Base-by-base conservation (phyloP, 1,139 yeast species). In the Debaryomyces singareniensis region DNA sequence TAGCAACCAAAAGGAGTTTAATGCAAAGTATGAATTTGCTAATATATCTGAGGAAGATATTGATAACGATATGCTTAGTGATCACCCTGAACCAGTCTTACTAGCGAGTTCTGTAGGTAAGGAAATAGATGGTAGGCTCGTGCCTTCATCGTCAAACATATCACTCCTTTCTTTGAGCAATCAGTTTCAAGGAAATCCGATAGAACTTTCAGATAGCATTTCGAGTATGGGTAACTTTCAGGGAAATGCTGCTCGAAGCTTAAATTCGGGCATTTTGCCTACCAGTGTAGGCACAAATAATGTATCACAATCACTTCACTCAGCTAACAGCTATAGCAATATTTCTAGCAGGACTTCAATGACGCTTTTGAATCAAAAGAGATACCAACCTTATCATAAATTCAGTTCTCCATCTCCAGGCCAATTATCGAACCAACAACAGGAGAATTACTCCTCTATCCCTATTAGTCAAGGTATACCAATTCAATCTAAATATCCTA, bases 51-150 rank as follows among this genome's bases (percentile, higher is more conserved):
- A n/a, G n/a, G n/a, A n/a, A n/a, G n/a, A n/a, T n/a, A n/a, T n/a
- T n/a, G 15, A 16, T 6, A 15, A n/a, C n/a, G 23, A 16, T 5
- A 16, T 26, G n/a, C 14, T 14, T n/a, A 58, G 54, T 31, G 69
- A 58, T 22, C 74, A 68, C 35, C 73, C 73, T 2, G 77, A 75
- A 32, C 79, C 79, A 1, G 67, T 61, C 36, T 51, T 74, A 24
- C 50, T 71, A 30, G 79, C 79, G 1, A 64, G 72, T 3, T 71
- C 78, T 0, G 76, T 71, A 7, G 78, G 77, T 1, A 61, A 60
- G 21, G 74, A 70, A 28, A 47, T 58, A 22, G 71, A 67, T 18
- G 78, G 77, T 1, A 45, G 64, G 16, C 43, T 74, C 24, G 62
- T 73, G 13, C 78, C 78, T 4, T 70, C 77, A 4, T 64, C 76